These are phyloP conservation scores for Stephanodiscus minutulus DNA, from an alignment of 108 stramenopile genomes.

Conservation along the genomic window DNA sequence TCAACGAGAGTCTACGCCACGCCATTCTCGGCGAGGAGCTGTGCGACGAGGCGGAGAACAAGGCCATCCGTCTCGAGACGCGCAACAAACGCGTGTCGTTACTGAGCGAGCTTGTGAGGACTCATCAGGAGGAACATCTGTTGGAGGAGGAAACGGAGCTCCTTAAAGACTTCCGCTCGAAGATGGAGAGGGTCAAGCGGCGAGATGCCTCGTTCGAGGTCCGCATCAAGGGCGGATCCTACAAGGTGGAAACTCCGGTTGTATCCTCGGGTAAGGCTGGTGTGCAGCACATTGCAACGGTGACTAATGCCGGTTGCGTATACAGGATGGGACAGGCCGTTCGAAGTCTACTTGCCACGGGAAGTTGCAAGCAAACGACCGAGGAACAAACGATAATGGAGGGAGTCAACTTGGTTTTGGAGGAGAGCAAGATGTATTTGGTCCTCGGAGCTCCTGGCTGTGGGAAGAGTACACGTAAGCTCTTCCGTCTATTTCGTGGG, in stretches of 20 bases:
- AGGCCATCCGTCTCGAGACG: not conserved
- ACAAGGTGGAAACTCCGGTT: constrained; percentile 21
- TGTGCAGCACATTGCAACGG: constrained; percentile 27
- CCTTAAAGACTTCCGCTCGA: not conserved
- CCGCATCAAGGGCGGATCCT: constrained; percentile 27
- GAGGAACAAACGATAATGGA: constrained; percentile 48
- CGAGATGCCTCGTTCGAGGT: constrained; percentile 11
- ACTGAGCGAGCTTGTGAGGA: constrained; percentile 7
- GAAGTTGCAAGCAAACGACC: constrained; percentile 4
- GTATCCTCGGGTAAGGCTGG: not conserved
- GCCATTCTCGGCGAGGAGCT: constrained; percentile 27
- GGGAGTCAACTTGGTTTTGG: constrained; percentile 60
- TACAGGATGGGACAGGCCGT: constrained; percentile 5
- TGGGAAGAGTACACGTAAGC: constrained; percentile 61
- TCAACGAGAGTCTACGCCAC: constrained; percentile 28
- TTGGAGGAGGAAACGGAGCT: constrained; percentile 11
- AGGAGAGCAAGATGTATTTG: constrained; percentile 80
- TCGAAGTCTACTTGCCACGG: constrained; percentile 2
- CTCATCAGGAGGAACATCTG: constrained; percentile 1
- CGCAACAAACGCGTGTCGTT: constrained; percentile 25
- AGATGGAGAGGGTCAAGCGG: not conserved
- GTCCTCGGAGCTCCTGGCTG: constrained; percentile 83
- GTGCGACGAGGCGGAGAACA: constrained; percentile 9
- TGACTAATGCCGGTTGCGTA: constrained; percentile 18
- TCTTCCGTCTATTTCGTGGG: not conserved